phyloP scores from a whole-genome alignment of 2,329 filamentous ascomycete species.

The Alternaria panax region DNA sequence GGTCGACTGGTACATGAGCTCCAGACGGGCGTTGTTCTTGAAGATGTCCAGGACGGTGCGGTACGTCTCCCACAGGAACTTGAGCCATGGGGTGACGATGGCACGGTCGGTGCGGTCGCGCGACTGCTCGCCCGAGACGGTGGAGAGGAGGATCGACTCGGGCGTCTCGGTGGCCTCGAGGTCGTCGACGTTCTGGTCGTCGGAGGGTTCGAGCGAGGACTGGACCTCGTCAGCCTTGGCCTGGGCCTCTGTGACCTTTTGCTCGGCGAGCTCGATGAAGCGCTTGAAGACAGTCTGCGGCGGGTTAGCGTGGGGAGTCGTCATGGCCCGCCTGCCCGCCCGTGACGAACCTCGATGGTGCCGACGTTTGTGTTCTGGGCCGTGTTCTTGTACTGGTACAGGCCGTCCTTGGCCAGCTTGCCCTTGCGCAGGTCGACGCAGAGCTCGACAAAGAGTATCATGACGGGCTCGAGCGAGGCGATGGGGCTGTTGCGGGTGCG shows the following conservation, averaged over 20 bases:
- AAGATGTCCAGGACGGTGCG: slow-evolving; percentile 97
- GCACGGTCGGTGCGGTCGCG: slow-evolving; percentile 96
- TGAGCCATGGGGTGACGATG: slow-evolving; percentile 98
- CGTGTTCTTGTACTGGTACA: slow-evolving; percentile 99
- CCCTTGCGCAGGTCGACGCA: slow-evolving; percentile 98
- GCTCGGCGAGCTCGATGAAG: slow-evolving; percentile 96
- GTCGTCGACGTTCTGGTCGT: slow-evolving; percentile 84
- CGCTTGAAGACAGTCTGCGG: slow-evolving; percentile 82
- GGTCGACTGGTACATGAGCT: slow-evolving; percentile 98
- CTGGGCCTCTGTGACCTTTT: slow-evolving; percentile 95
- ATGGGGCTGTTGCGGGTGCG: slow-evolving; percentile 97
- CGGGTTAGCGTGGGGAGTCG: slow-evolving; percentile 19
- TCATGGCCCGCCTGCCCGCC: background rate
- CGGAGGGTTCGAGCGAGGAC: slow-evolving; percentile 79
- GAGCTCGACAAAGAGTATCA: slow-evolving; percentile 96
- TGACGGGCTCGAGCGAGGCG: slow-evolving; percentile 93
- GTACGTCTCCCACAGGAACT: slow-evolving; percentile 99
- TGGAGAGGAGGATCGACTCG: slow-evolving; percentile 96
- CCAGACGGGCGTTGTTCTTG: slow-evolving; percentile 97
- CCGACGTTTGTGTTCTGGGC: slow-evolving; percentile 98
- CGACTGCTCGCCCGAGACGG: slow-evolving; percentile 96
- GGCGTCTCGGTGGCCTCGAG: slow-evolving; percentile 97
- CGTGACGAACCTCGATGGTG: slow-evolving; percentile 84
- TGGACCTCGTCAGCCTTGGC: slow-evolving; percentile 95
- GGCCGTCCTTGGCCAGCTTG: slow-evolving; percentile 96